Base-by-base conservation (phyloP, 495 filamentous ascomycete species). In the Amorphotheca resinae region DNA sequence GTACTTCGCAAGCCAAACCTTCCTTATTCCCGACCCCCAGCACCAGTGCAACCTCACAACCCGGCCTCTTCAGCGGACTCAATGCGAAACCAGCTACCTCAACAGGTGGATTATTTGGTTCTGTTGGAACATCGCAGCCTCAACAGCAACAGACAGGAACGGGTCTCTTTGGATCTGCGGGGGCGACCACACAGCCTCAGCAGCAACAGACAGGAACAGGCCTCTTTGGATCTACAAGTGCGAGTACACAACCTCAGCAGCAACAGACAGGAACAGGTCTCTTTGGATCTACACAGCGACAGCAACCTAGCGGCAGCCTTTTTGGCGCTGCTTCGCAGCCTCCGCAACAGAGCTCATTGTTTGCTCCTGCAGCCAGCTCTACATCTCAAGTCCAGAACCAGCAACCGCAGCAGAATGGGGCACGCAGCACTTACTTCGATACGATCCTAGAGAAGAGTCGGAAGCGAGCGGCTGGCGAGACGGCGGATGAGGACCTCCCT, bases 401-500 rank as follows among this genome's bases (percentile, higher is more conserved):
- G 34, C 40, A 51, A 28, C 22, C 37, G 22, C 44, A 42, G 38
- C 46, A 49, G 33, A 37, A 22, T 44, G 37, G 38, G 9, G 34
- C 47, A 18, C 49, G 35, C 21, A 40, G 59, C 36, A 84, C 84
- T 0, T 91, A 88, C 56, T 95, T 94, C 63, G 86, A 93, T 57
- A 86, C 79, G 48, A 64, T 95, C 17, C 65, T 94, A 9, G 83
- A 89, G 51, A 80, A 82, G 46, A 84, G 82, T 55, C 70, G 70
- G 56, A 80, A 80, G 57, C 66, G 75, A 45, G 69, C 65, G 16
- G 63, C 70, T 53, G 75, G 68, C 33, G 65, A 65, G 43, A 67
- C 62, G 12, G 59, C 62, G 9, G 59, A 72, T 41, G 71, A 73
- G 15, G 72, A 79, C 30, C 68, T 82, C 20, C 79, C 79, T 11